Conservation (phyloP, 139 green algal genomes). For the Nannochloris sp. region DNA sequence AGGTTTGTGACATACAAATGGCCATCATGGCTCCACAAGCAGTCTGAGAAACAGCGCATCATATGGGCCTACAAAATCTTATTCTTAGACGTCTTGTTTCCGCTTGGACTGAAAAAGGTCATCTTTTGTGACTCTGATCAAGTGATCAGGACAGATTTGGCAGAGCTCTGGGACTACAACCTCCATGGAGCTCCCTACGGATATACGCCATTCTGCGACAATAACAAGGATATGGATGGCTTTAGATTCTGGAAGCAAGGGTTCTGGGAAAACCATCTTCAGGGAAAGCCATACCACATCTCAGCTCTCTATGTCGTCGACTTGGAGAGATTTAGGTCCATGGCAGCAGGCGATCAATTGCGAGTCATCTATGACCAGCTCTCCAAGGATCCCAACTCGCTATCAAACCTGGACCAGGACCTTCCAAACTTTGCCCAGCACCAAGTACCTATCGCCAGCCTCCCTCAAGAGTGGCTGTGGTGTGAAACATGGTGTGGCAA, state of each 20-base stretch:
- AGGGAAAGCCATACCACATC: constrained; percentile 95
- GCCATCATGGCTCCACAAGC: constrained; percentile 92
- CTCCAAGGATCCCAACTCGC: constrained; percentile 85
- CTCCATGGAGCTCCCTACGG: constrained; percentile 79
- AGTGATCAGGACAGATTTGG: constrained; percentile 84
- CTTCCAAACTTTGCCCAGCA: constrained; percentile 94
- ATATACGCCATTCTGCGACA: constrained; percentile 99
- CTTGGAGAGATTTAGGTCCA: constrained; percentile 70
- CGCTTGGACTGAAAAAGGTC: constrained; percentile 77
- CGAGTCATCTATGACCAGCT: constrained; percentile 91
- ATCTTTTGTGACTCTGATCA: constrained; percentile 98
- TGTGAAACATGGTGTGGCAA: constrained; percentile 99
- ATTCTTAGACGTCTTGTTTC: constrained; percentile 98
- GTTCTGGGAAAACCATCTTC: constrained; percentile 93
- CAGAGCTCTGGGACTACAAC: constrained; percentile 88
- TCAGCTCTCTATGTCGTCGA: constrained; percentile 94
- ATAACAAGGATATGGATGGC: constrained; percentile 92
- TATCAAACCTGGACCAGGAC: constrained; percentile 97
- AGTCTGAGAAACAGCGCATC: constrained; percentile 88
- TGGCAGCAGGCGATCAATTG: constrained; percentile 70
- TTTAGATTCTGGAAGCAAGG: constrained; percentile 98
- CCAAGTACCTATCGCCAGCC: constrained; percentile 77
- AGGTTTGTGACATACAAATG: constrained; percentile 98
- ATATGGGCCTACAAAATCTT: constrained; percentile 97
- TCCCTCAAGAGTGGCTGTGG: constrained; percentile 97